phyloP scores from a whole-genome alignment of 805 yeast genomes.

The Ogataea angusta region DNA sequence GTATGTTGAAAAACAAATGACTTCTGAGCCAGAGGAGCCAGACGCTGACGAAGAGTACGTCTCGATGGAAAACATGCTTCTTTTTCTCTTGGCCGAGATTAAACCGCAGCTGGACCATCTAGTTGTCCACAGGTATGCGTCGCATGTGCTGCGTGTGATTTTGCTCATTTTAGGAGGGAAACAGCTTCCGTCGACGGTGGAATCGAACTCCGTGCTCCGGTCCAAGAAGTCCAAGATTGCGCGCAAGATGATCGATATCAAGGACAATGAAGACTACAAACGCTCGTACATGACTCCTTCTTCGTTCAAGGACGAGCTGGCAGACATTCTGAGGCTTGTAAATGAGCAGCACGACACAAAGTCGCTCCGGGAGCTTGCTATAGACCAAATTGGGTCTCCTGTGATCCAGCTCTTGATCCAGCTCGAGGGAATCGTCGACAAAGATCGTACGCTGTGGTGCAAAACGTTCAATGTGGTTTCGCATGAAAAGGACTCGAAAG shows the following conservation, averaged over 20 bases:
- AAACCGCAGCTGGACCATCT: slow-evolving; percentile 56
- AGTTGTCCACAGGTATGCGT: slow-evolving; percentile 76
- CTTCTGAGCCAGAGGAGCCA: slow-evolving; percentile 34
- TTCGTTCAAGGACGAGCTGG: slow-evolving; percentile 60
- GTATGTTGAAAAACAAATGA: slow-evolving; percentile 67
- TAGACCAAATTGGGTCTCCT: slow-evolving; percentile 83
- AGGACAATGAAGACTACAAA: slow-evolving; percentile 70
- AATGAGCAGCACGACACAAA: slow-evolving; percentile 39
- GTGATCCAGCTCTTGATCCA: slow-evolving; percentile 75
- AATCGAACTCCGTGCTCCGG: slow-evolving; percentile 68
- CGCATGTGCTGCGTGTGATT: slow-evolving; percentile 78
- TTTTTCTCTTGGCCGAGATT: slow-evolving; percentile 63
- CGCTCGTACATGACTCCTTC: slow-evolving; percentile 67
- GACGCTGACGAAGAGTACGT: slow-evolving; percentile 39
- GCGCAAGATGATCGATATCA: slow-evolving; percentile 86
- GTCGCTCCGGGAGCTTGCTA: slow-evolving; percentile 65
- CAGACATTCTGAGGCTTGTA: slow-evolving; percentile 43
- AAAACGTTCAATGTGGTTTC: slow-evolving; percentile 50
- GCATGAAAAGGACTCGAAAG: slow-evolving; percentile 53
- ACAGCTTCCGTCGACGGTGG: slow-evolving; percentile 68
- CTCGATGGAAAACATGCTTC: slow-evolving; percentile 64
- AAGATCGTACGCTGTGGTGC: slow-evolving; percentile 69
- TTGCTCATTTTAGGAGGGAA: slow-evolving; percentile 74
- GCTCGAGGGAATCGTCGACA: slow-evolving; percentile 76
- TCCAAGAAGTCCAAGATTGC: slow-evolving; percentile 85